Evolutionary conservation across 1,284 basidiomycete genomes (phyloP).

Genomic region (Peniophora sp.): DNA sequence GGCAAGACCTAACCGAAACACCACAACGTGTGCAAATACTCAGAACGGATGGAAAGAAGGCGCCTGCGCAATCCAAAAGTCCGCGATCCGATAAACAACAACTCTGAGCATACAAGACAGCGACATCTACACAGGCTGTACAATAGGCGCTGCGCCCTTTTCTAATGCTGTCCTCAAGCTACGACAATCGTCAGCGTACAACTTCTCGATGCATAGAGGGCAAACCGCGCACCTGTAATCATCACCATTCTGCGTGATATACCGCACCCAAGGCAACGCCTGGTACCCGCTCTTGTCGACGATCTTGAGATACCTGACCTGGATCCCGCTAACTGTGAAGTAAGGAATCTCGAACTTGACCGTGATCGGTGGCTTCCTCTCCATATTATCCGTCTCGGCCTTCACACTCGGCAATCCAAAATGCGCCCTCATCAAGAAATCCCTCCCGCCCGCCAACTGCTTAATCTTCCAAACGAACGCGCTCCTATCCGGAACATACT

Average conservation of each 20-base stretch:
- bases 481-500: slow-evolving; percentile 93
- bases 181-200: slow-evolving; percentile 7
- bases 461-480: slow-evolving; percentile 99
- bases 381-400: slow-evolving; percentile 41
- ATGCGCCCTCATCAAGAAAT: slow-evolving; percentile 94
- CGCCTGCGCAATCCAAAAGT: background rate
- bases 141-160: slow-evolving; percentile 66
- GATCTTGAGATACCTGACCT: slow-evolving; percentile 95
- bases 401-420: slow-evolving; percentile 90
- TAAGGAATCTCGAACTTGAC: slow-evolving; percentile 99
- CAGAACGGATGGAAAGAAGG: background rate
- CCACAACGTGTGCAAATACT: background rate
- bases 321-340: slow-evolving; percentile 95
- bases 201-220: background rate
- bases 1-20: background rate
- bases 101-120: background rate
- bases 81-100: background rate
- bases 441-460: slow-evolving; percentile 85
- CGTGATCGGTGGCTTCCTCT: slow-evolving; percentile 89
- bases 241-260: slow-evolving; percentile 94
- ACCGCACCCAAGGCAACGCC: slow-evolving; percentile 86
- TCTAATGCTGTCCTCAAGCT: slow-evolving; percentile 72
- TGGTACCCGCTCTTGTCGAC: slow-evolving; percentile 98
- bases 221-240: slow-evolving; percentile 69
- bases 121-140: slow-evolving; percentile 31